Percentiles rank a stretch among this genome's conserved stretches.
Evolutionary conservation across 1,284 basidiomycete species (phyloP).

Genomic region (Schizophyllum amplum): DNA sequence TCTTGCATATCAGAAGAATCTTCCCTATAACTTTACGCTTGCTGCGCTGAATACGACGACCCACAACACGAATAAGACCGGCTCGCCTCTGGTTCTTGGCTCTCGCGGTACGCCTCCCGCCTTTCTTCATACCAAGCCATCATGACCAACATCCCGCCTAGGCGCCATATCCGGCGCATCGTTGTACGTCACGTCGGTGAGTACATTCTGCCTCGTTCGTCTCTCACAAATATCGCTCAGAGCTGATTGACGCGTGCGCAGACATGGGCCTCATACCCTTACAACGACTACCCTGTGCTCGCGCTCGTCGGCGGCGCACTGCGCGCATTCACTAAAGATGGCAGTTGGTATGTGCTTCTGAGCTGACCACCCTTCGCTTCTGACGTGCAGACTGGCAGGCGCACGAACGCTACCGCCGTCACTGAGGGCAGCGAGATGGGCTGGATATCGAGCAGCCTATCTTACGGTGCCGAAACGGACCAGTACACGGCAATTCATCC

Average conservation of each 20-base stretch:
- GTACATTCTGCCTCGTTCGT: not conserved
- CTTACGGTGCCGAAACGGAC: constrained; percentile 2
- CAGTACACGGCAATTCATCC: constrained; percentile 22
- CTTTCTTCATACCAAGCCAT: not conserved
- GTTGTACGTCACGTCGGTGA: constrained; percentile 30
- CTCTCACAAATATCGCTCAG: not conserved
- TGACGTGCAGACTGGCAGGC: not conserved
- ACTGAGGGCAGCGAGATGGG: not conserved
- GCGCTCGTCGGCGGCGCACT: not conserved
- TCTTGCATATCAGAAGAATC: constrained; percentile 2
- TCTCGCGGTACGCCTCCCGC: constrained; percentile 21
- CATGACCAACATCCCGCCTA: constrained; percentile 8
- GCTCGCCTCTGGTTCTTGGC: constrained; percentile 35
- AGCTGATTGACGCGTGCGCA: not conserved
- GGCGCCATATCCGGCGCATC: constrained; percentile 26
- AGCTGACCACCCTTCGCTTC: not conserved
- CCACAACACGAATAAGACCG: constrained; percentile 29
- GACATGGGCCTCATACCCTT: not conserved
- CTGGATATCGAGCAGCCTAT: not conserved
- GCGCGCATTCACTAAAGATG: not conserved
- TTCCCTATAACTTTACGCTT: constrained; percentile 30
- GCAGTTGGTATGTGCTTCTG: not conserved
- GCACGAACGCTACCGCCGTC: not conserved
- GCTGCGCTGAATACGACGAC: constrained; percentile 29
- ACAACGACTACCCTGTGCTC: not conserved